Conservation (phyloP, 495 filamentous ascomycete species). For the Aspergillus diversus region DNA sequence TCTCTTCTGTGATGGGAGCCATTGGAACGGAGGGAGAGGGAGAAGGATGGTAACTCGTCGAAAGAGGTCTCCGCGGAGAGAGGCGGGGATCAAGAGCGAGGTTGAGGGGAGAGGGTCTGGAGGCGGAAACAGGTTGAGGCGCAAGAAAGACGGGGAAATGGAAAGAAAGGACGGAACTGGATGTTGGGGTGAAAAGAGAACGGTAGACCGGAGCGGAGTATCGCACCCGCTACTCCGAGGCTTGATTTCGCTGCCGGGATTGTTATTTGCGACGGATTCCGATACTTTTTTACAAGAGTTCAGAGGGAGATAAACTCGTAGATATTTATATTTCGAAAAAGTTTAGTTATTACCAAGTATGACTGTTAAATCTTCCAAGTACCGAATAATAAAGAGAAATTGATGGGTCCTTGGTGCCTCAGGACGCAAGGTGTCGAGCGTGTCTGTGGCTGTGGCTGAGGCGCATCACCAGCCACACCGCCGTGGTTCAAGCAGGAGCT, state of each 20-base stretch:
- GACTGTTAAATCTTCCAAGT: too few species aligned
- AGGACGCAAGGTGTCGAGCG: conserved; percentile 13
- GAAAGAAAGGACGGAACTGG: conserved; percentile 34
- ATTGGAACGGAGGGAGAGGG: conserved; percentile 55
- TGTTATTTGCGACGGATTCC: not conserved
- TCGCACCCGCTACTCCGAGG: conserved; percentile 32
- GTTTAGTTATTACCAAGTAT: too few species aligned
- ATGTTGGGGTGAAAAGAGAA: conserved; percentile 34
- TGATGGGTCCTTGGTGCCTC: conserved; percentile 23
- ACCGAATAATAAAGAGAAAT: not conserved
- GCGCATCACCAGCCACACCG: conserved; percentile 14
- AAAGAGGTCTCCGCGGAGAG: conserved; percentile 14
- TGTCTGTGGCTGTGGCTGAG: conserved; percentile 13
- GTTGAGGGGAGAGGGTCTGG: conserved; percentile 7
- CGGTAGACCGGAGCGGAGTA: conserved; percentile 30
- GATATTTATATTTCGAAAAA: too few species aligned
- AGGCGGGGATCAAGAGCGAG: conserved; percentile 11
- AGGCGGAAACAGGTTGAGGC: conserved; percentile 13
- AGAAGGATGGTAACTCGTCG: conserved; percentile 36
- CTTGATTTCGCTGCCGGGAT: conserved; percentile 10
- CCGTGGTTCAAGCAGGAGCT: conserved; percentile 22
- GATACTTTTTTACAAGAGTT: too few species aligned
- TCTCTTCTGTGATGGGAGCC: conserved; percentile 82
- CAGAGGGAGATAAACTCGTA: too few species aligned
- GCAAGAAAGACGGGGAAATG: conserved; percentile 35